A percentile compares a stretch with the other conserved stretches of the same genome.
phyloP scores from a whole-genome alignment of 768 basidiomycete genomes.

The Xerocomus brunneocitrinus region DNA sequence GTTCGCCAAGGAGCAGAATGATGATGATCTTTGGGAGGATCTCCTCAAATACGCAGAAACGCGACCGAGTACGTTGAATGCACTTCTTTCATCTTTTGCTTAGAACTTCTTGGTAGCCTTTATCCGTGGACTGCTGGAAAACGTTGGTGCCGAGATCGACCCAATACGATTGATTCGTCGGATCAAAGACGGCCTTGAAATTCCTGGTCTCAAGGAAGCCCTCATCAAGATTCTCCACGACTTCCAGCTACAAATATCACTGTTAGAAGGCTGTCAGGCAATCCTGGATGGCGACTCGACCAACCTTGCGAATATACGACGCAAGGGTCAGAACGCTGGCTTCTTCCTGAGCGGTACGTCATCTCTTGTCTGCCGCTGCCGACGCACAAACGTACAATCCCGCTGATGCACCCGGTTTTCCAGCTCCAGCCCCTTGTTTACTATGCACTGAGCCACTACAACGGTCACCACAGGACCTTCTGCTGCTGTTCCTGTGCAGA shows the following conservation, averaged over 20 bases:
- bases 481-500: conserved; percentile 79
- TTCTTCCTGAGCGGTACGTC: conserved; percentile 70
- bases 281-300: conserved; percentile 83
- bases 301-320: conserved; percentile 62
- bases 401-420: not conserved
- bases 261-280: conserved; percentile 88
- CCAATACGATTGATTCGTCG: conserved; percentile 91
- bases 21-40: conserved; percentile 98
- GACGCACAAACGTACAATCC: not conserved
- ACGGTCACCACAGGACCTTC: conserved; percentile 53
- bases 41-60: conserved; percentile 92
- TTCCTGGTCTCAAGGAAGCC: conserved; percentile 90
- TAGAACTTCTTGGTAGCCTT: conserved; percentile 51
- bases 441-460: conserved; percentile 61
- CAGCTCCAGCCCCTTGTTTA: conserved; percentile 63
- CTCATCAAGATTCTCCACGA: conserved; percentile 96
- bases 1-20: conserved; percentile 95
- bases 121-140: conserved; percentile 91
- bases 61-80: conserved; percentile 59
- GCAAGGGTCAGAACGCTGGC: conserved; percentile 74
- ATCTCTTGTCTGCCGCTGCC: not conserved
- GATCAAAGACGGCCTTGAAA: conserved; percentile 94
- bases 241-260: conserved; percentile 89
- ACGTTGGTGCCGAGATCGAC: conserved; percentile 93
- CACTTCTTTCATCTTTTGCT: not conserved